Percentiles rank a stretch among this genome's conserved stretches.
Conservation (phyloP, 2,329 filamentous ascomycete species). For the Ceratocystis huliohia region DNA sequence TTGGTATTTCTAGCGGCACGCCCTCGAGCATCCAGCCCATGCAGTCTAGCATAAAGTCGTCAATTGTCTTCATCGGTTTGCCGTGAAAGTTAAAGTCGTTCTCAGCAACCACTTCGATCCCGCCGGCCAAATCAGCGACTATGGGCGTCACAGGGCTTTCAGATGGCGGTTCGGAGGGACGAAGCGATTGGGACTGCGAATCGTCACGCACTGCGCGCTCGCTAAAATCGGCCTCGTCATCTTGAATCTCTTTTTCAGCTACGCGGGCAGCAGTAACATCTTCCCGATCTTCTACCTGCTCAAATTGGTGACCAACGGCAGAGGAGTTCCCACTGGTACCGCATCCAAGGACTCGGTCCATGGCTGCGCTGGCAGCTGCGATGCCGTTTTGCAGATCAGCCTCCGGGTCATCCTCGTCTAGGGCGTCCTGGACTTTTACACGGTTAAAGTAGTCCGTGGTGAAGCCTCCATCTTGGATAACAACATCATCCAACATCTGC, state of each 20-base stretch:
- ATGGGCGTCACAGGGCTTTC: conserved; percentile 4
- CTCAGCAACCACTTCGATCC: conserved; percentile 28
- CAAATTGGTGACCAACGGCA: conserved; percentile 70
- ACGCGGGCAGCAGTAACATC: conserved; percentile 78
- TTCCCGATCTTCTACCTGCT: conserved; percentile 83
- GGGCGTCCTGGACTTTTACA: conserved; percentile 34
- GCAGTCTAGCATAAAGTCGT: conserved; percentile 60
- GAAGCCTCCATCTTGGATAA: conserved; percentile 96
- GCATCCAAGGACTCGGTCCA: conserved; percentile 66
- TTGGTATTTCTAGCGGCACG: conserved; percentile 49
- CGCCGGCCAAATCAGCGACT: conserved; percentile 25
- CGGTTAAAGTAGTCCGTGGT: conserved; percentile 93
- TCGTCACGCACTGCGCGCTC: conserved; percentile 34
- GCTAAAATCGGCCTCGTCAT: conserved; percentile 74
- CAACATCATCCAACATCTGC: conserved; percentile 91
- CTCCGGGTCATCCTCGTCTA: conserved; percentile 16
- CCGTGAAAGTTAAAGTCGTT: conserved; percentile 49
- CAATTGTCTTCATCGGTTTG: conserved; percentile 47
- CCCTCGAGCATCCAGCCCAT: conserved; percentile 52
- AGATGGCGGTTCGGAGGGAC: background rate
- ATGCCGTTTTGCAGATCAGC: conserved; percentile 44
- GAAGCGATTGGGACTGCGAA: conserved; percentile 15
- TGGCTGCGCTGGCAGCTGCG: conserved; percentile 59
- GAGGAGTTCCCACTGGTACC: conserved; percentile 31
- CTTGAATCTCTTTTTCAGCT: conserved; percentile 78